Percentiles rank a stretch among this genome's conserved stretches.
phyloP scores from a whole-genome alignment of 108 stramenopile genomes.

The Hondaea fermentalgiana region DNA sequence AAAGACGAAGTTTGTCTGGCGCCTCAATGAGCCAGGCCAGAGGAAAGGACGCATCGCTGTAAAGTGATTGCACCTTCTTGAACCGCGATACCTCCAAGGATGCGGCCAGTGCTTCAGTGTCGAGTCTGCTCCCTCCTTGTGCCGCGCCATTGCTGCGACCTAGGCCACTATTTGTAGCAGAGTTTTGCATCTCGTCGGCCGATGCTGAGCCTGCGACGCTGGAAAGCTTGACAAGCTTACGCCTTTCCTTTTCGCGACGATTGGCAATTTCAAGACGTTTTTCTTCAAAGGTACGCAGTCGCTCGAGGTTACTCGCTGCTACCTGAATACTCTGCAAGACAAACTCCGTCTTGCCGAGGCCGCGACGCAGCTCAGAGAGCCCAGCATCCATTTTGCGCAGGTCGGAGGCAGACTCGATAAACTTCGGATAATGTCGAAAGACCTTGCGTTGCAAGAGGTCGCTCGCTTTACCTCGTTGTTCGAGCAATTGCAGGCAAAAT shows the following conservation, averaged over 20 bases:
- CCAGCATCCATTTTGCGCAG: background rate
- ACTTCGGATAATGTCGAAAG: background rate
- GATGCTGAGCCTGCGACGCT: background rate
- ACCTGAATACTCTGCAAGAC: background rate
- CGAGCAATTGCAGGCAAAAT: background rate
- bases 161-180: background rate
- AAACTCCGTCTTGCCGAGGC: conserved; percentile 16
- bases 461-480: background rate
- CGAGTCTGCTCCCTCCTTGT: background rate
- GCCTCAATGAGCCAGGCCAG: background rate
- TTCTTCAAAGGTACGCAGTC: background rate
- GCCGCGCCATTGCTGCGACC: background rate
- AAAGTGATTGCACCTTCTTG: background rate
- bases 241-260: background rate
- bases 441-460: background rate
- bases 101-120: background rate
- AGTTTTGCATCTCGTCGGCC: background rate
- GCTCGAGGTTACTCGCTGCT: background rate
- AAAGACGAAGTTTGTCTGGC: background rate
- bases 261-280: background rate
- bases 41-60: background rate
- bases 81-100: background rate
- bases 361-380: background rate
- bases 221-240: background rate
- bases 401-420: background rate